Conservation (phyloP, 2,329 filamentous ascomycete species). For the Fusarium sp. region DNA sequence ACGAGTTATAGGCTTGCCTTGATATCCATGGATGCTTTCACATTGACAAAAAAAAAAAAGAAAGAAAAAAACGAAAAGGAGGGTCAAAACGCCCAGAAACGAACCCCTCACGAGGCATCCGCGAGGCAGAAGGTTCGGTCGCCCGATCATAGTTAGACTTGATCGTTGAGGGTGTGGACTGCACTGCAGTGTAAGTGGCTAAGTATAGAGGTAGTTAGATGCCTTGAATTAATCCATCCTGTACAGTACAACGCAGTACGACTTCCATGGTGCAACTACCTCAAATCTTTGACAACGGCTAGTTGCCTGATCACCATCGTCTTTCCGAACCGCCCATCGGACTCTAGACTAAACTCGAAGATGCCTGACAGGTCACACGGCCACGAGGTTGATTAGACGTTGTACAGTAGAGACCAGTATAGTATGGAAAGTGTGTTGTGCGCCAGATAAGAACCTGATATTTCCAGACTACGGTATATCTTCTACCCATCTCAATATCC, state of each 20-base stretch:
- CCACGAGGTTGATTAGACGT: conserved; percentile 17
- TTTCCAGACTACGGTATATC: background rate
- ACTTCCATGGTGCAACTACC: conserved; percentile 8
- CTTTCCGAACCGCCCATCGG: background rate
- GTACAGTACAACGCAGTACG: background rate
- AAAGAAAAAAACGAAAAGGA: background rate
- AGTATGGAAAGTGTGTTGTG: background rate
- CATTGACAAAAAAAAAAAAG: background rate
- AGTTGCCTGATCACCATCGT: conserved; percentile 19
- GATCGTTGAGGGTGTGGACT: conserved; percentile 15
- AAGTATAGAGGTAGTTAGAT: background rate
- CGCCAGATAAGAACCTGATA: background rate
- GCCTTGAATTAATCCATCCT: background rate
- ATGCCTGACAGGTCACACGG: conserved; percentile 21
- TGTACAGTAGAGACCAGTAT: background rate
- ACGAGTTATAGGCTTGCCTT: background rate
- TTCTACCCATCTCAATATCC: background rate
- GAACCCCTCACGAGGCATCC: conserved; percentile 24
- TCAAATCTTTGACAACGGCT: conserved; percentile 11
- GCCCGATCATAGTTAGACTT: conserved; percentile 16
- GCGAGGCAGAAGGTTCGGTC: conserved; percentile 12
- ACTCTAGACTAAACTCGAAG: conserved; percentile 2
- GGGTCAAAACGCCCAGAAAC: background rate
- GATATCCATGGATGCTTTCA: background rate
- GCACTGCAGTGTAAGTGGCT: background rate